Evolutionary conservation across 2,329 filamentous ascomycete genomes (phyloP).

Genomic region (Sordariomycetes sp.): DNA sequence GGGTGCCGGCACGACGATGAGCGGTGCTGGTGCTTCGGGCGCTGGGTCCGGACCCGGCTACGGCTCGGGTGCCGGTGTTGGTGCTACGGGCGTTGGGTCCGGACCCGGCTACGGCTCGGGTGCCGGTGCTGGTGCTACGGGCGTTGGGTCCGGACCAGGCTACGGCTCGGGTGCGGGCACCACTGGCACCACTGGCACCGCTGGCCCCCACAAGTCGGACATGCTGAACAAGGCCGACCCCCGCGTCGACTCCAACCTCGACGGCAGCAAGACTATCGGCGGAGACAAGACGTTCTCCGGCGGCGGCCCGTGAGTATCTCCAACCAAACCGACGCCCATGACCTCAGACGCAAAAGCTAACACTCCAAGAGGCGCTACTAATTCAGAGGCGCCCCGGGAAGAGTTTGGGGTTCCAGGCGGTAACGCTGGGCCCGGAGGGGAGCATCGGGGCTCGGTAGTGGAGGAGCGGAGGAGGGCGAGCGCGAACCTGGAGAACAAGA

Average conservation of each 20-base stretch:
- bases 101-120: neutral
- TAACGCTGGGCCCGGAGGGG: neutral
- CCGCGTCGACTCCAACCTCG: constrained; percentile 42
- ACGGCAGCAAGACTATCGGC: constrained; percentile 43
- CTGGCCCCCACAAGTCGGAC: constrained; percentile 37
- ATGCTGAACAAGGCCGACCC: constrained; percentile 44
- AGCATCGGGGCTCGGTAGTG: neutral
- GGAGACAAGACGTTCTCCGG: constrained; percentile 31
- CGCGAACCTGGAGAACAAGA: constrained; percentile 15
- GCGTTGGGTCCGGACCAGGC: neutral
- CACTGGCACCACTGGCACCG: constrained; percentile 10
- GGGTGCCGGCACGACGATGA: neutral
- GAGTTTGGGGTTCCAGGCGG: neutral
- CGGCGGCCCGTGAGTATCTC: neutral
- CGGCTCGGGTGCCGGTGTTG: too few species aligned
- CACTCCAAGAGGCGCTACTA: neutral
- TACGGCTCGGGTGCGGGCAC: neutral
- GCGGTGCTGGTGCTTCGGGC: neutral
- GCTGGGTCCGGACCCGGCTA: too few species aligned
- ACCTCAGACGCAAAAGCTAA: neutral
- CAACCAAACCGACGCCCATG: too few species aligned
- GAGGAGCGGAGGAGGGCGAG: constrained; percentile 5
- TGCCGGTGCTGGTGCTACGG: neutral
- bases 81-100: too few species aligned
- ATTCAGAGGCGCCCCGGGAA: neutral